Conservation (phyloP, 2,329 filamentous ascomycete species). For the Fusarium sp. region DNA sequence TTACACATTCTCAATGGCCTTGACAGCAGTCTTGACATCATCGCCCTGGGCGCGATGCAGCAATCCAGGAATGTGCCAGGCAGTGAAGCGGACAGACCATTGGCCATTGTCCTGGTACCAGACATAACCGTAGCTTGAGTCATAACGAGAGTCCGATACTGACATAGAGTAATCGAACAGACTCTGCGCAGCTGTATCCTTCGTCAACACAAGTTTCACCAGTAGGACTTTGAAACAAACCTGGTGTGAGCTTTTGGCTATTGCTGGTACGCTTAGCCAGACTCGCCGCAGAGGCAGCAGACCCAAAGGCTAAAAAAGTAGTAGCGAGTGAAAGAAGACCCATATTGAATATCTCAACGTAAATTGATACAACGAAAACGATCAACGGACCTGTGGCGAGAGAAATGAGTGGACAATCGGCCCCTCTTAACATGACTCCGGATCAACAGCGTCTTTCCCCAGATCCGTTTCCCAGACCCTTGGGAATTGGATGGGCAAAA, state of each 20-base stretch:
- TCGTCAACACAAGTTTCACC: not conserved
- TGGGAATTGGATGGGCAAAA: not conserved
- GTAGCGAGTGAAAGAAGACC: constrained; percentile 16
- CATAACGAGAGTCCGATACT: constrained; percentile 50
- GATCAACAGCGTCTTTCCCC: not conserved
- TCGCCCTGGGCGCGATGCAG: constrained; percentile 16
- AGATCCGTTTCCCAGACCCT: not conserved
- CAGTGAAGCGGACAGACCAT: constrained; percentile 53
- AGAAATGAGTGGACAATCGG: not conserved
- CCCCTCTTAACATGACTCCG: constrained; percentile 7
- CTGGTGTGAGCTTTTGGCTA: not conserved
- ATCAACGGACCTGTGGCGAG: not conserved
- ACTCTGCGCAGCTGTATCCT: not conserved
- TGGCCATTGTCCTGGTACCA: constrained; percentile 52
- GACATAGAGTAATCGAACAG: constrained; percentile 47
- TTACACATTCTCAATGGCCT: constrained; percentile 16
- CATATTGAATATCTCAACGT: not conserved
- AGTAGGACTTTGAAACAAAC: not conserved
- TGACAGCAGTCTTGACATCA: constrained; percentile 2
- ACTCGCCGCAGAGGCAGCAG: not conserved
- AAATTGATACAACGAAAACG: not conserved
- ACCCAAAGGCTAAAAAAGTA: constrained; percentile 1
- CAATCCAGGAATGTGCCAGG: constrained; percentile 52
- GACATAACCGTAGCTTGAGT: constrained; percentile 53
- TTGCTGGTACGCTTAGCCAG: constrained; percentile 5